Evolutionary conservation across 805 yeast species (phyloP), one percentile per base, ranked within the genome.

Genomic region (Ogataea salicorniae): DNA sequence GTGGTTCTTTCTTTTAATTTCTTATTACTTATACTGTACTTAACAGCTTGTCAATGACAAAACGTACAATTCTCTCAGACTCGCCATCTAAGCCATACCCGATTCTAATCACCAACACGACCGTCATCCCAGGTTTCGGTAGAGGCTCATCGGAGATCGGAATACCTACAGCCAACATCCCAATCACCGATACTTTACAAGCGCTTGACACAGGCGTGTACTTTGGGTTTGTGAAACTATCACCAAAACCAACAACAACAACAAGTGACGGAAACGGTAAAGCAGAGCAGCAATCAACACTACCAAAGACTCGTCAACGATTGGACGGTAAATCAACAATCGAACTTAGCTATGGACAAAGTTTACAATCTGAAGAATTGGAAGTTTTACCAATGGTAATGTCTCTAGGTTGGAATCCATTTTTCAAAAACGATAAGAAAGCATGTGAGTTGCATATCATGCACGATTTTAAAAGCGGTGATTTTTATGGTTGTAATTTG

Each of bases 371-470:
- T 37, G 68, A 75, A 2, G 73, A 73, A 43, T 52, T 61, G n/a
- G 67, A 68, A 17, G 74, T 74, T 1, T 70, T 81, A 23, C 97
- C 97, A 0, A 89, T 90, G 83, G 99, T 94, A 8, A 84, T 92
- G 87, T 87, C 96, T 8, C 75, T 94, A 17, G 99, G 99, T 1
- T 88, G 90, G 87, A 94, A 94, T 62, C 98, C 99, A 36, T 92
- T 84, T 63, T 94, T 81, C 69, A 77, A 82, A 23, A 91, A 94
- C 66, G 73, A 79, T 43, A 77, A 77, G 56, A 88, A 87, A 67
- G 83, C 96, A 0, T 95, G 94, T 4, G 95, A 94, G 59, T 72
- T 94, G 20, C 97, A 94, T 65, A 76, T 94, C 5, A 73, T 94
- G 46, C 95, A 89, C 67, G 68, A 82, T 39, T 94, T 90, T 59